Percentiles rank a stretch among this genome's conserved stretches.
phyloP scores from a whole-genome alignment of 2,329 filamentous ascomycete genomes.

The Pleoardoris graminearum region DNA sequence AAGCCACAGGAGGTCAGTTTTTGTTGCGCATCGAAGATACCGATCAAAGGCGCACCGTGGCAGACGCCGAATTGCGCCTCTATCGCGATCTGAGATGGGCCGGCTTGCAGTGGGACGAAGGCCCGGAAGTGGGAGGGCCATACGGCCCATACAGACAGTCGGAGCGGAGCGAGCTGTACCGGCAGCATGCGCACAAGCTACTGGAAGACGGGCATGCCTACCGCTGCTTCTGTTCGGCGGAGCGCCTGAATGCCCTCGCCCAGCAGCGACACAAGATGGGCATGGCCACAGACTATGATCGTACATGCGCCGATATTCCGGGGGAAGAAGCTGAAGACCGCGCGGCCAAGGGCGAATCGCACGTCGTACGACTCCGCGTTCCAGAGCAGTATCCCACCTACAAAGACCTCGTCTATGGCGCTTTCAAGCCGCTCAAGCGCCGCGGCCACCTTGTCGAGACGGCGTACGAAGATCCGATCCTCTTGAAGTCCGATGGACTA shows the following conservation, averaged over 20 bases:
- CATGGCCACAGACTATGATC: slow-evolving; percentile 65
- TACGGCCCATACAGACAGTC: slow-evolving; percentile 90
- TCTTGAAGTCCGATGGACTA: slow-evolving; percentile 87
- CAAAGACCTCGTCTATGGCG: slow-evolving; percentile 78
- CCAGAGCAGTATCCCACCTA: slow-evolving; percentile 66
- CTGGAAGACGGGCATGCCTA: slow-evolving; percentile 77
- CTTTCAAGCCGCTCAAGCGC: slow-evolving; percentile 36
- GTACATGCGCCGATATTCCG: slow-evolving; percentile 72
- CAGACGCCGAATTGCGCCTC: slow-evolving; percentile 76
- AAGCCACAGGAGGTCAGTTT: slow-evolving; percentile 85
- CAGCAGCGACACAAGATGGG: slow-evolving; percentile 63
- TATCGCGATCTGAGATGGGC: slow-evolving; percentile 85
- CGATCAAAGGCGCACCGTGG: slow-evolving; percentile 82
- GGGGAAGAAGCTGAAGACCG: slow-evolving; percentile 70
- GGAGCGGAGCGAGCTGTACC: slow-evolving; percentile 74
- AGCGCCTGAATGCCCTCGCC: slow-evolving; percentile 70
- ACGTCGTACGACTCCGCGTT: slow-evolving; percentile 76
- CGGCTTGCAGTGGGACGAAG: slow-evolving; percentile 90
- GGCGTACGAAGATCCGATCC: slow-evolving; percentile 78
- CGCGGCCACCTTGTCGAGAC: slow-evolving; percentile 47
- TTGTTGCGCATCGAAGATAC: slow-evolving; percentile 92
- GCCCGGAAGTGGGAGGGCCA: slow-evolving; percentile 77
- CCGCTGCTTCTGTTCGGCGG: slow-evolving; percentile 84
- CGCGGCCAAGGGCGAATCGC: slow-evolving; percentile 68
- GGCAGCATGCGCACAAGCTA: slow-evolving; percentile 68